Conservation (phyloP, 306 rosid species). For the Parietaria judaica region DNA sequence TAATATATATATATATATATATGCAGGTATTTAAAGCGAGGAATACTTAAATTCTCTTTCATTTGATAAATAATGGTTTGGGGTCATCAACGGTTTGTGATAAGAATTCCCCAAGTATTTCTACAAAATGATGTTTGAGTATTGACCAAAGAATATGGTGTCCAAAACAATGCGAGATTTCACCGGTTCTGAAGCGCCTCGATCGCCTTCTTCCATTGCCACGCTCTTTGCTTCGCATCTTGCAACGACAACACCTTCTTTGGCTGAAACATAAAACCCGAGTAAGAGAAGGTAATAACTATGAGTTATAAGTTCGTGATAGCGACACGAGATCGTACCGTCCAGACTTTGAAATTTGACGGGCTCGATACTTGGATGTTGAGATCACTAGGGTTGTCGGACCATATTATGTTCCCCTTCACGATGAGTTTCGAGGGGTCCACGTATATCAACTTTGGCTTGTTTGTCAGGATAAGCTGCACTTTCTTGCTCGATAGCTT, state of each 20-base stretch:
- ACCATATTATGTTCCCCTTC: slow-evolving; percentile 92
- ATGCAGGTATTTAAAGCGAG: background rate
- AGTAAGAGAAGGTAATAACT: background rate
- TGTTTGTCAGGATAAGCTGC: slow-evolving; percentile 97
- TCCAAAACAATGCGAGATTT: slow-evolving; percentile 28
- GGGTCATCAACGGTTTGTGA: slow-evolving; percentile 22
- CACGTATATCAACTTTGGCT: slow-evolving; percentile 87
- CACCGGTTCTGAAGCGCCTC: slow-evolving; percentile 97
- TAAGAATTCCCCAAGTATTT: slow-evolving; percentile 28
- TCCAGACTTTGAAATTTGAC: slow-evolving; percentile 82
- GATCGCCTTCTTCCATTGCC: slow-evolving; percentile 95
- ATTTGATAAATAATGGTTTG: slow-evolving; percentile 29
- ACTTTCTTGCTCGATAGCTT: slow-evolving; percentile 93
- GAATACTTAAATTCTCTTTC: slow-evolving; percentile 27
- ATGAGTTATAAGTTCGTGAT: too few relatives aligned
- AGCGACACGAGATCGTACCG: slow-evolving; percentile 41
- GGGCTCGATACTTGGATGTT: slow-evolving; percentile 78
- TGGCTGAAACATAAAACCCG: slow-evolving; percentile 45
- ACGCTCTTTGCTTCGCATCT: slow-evolving; percentile 89
- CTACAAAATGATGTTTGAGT: slow-evolving; percentile 24
- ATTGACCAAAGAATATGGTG: slow-evolving; percentile 28
- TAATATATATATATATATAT: background rate
- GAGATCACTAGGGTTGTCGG: slow-evolving; percentile 84
- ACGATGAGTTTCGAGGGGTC: slow-evolving; percentile 85
- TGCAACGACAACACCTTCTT: slow-evolving; percentile 83